Base-by-base conservation (phyloP, 2,329 filamentous ascomycete species). In the Sordariomycetes sp. region DNA sequence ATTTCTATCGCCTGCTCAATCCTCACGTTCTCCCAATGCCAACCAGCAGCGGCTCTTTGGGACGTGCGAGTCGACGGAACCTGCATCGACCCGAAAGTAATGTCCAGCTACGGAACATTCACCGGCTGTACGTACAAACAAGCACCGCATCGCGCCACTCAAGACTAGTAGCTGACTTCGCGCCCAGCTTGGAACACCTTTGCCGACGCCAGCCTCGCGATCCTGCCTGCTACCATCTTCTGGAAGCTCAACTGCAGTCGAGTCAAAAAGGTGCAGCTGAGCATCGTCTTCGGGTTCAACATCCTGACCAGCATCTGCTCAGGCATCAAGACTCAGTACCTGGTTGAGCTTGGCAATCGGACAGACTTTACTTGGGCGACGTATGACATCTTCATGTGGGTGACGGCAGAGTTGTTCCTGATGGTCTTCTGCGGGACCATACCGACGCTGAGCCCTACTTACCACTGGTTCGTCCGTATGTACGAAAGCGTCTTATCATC, bases 201-300 rank as follows among this genome's bases (percentile, higher is more conserved):
- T 31, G 41, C 42, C 19, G 42, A 47, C 21, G 45, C 43, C 2
- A 42, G 43, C 16, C 39, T 47, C 9, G 43, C 40, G 34, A 39
- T 47, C 16, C 33, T 47, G 6, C 43, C 45, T 4, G 37, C 38
- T 9, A 45, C 43, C 18, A 42, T 47, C 30, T 39, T 47, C 37
- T 94, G 86, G 82, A 79, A 88, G 36, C 85, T 87, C 50, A 69
- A 63, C 38, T 92, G 92, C 55, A 57, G 63, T 3, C 87, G 82
- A 1, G 92, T 86, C 29, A 90, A 86, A 47, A 62, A 69, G 25
- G 76, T 86, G 3, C 86, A 94, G 53, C 63, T 94, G 4, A 45
- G 40, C 23, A 39, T 47, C 12, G 40, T 47, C 19, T 46, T 46
- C 23, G 43, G 42, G 15, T 38, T 47, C 29, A 46, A 44, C 24